Evolutionary conservation across 768 basidiomycete species (phyloP).

Genomic region (Coprinellus aureogranulatus): DNA sequence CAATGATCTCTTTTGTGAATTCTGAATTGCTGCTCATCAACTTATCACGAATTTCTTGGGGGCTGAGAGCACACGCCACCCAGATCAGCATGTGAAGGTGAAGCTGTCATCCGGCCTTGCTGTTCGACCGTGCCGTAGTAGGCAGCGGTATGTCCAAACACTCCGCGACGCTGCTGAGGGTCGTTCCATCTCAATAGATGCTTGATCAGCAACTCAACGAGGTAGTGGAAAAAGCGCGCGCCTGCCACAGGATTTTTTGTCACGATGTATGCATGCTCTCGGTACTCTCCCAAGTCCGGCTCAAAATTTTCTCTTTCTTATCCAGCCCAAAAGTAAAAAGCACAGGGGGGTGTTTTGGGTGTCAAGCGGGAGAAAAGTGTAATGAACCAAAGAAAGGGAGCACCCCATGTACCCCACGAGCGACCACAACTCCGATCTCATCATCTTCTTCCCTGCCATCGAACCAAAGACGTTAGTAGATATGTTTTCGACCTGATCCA

Average conservation of each 20-base stretch:
- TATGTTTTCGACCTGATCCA: slow-evolving; percentile 1
- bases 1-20: slow-evolving; percentile 24
- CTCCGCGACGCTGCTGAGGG: slow-evolving; percentile 8
- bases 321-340: neutral
- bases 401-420: neutral
- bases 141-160: slow-evolving; percentile 25
- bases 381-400: slow-evolving; percentile 1
- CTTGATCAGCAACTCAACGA: slow-evolving; percentile 26
- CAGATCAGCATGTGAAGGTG: slow-evolving; percentile 39
- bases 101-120: slow-evolving; percentile 33
- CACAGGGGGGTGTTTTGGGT: neutral
- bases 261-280: neutral
- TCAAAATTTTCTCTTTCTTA: neutral
- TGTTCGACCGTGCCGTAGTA: slow-evolving; percentile 35
- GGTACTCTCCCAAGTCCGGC: neutral
- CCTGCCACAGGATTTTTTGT: slow-evolving; percentile 22
- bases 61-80: slow-evolving; percentile 25
- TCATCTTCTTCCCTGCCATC: neutral
- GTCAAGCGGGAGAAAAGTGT: slow-evolving; percentile 2
- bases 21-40: slow-evolving; percentile 19
- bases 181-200: slow-evolving; percentile 12
- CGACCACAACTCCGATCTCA: slow-evolving; percentile 4
- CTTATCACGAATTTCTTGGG: slow-evolving; percentile 31
- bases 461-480: neutral
- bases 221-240: slow-evolving; percentile 31